Base-by-base conservation (phyloP, 148 eudicot genomes). In the Polygonum aviculare region DNA sequence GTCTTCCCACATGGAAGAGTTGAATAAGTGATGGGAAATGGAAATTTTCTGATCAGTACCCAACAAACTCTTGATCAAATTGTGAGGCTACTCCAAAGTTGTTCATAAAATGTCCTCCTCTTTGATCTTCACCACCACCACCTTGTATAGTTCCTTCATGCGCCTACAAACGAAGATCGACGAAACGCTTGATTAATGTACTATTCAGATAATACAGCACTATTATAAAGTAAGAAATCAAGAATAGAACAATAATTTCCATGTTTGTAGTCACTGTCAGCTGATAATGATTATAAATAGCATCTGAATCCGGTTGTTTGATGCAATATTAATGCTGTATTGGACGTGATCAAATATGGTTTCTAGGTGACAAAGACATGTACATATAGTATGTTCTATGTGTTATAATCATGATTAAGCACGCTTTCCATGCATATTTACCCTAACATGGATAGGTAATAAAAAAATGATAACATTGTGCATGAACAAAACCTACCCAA, bases 61-160 rank as follows among this genome's bases (percentile, higher is more conserved):
- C 82, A 41, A 74, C 80, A 82, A 86, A 88, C 41, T 88, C 87
- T 75, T 84, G 78, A 70, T 91, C 87, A 72, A 73, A 73, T 36
- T 73, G 75, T 12, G 39, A 26, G 14, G 81, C 79, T 39, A 81
- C 81, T 76, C 86, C 88, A 60, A 81, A 81, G 75, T 67, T 78
- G 87, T 74, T 84, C 77, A 80, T 75, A 22, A 89, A 79, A 57
- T 81, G 79, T 59, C 86, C 84, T 65, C 86, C 83, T 69, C 80
- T 74, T 57, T 74, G 71, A 74, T 82, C 82, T 72, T 81, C 89
- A 1, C 84, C 82, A 0, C 83, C 86, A 0, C 83, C 86, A n/a
- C 59, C 59, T 2, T 54, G 22, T 16, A n/a, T n/a, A n/a, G 7
- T 54, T 79, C 89, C 90, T 81, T 80, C 88, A 48, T 84, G 82